These are phyloP conservation scores for Euphrasia confusa DNA, from an alignment of 257 asterid species.

Conservation along the genomic window DNA sequence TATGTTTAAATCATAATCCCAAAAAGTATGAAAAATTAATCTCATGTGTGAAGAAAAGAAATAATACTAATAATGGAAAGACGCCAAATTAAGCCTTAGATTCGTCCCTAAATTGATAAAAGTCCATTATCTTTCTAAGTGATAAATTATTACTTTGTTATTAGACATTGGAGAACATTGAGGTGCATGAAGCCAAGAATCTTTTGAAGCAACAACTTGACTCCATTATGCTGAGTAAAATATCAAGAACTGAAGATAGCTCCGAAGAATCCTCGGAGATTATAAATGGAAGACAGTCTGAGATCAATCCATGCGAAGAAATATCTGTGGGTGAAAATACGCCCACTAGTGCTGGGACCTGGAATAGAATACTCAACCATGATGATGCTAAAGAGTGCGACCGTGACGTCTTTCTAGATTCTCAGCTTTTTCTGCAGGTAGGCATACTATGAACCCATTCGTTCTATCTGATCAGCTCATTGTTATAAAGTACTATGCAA, in stretches of 20 bases:
- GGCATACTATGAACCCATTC: slow-evolving; percentile 15
- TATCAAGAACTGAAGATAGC: slow-evolving; percentile 32
- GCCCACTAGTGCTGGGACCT: slow-evolving; percentile 48
- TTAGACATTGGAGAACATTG: slow-evolving; percentile 50
- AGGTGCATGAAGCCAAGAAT: slow-evolving; percentile 59
- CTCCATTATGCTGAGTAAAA: slow-evolving; percentile 38
- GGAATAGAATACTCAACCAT: slow-evolving; percentile 34
- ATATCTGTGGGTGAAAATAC: slow-evolving; percentile 42
- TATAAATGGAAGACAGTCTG: slow-evolving; percentile 29
- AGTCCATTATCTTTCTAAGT: slow-evolving; percentile 8
- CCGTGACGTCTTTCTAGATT: slow-evolving; percentile 35
- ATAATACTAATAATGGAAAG: too few relatives aligned
- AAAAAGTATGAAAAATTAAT: too few relatives aligned
- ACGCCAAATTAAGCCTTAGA: too few relatives aligned
- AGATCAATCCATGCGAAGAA: slow-evolving; percentile 35
- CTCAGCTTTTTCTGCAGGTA: slow-evolving; percentile 61
- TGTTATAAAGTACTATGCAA: too few relatives aligned
- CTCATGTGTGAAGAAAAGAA: too few relatives aligned
- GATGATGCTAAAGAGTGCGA: slow-evolving; percentile 37
- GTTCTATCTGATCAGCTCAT: not conserved
- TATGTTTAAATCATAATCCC: too few relatives aligned
- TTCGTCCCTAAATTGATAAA: too few relatives aligned
- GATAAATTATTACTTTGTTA: slow-evolving; percentile 20
- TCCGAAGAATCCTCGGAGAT: slow-evolving; percentile 32
- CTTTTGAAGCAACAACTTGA: slow-evolving; percentile 54